Evolutionary conservation across 177 flowering plant species (phyloP), one percentile per base, ranked within the genome.

Genomic region (Tripterygium wilfordii): DNA sequence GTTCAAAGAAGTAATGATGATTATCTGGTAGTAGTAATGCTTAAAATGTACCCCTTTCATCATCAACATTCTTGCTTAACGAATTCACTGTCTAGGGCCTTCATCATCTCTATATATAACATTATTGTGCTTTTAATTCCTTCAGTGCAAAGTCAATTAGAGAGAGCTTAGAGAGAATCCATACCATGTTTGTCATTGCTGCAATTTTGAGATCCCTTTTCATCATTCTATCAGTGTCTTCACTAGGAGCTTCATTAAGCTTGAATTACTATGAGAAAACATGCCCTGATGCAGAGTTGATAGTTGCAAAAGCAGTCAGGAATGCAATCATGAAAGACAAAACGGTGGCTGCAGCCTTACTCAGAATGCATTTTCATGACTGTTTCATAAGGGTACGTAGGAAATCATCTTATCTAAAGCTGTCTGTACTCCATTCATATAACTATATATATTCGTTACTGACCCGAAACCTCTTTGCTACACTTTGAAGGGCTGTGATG

Each of bases 341-440:
- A 31, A 82, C 74, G 5, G 83, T 79, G 15, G 74, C 82, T 1
- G 77, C 88, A n/a, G 84, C 82, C 0, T 43, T 82, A 8, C 78
- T 82, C 29, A 53, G 88, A 32, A 78, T 82, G 84, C 88, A 82
- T 59, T 82, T 82, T 48, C 88, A 82, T 45, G 88, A 82, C 51
- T 82, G 88, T 22, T 82, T 82, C 55, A 57, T 82, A 15, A 69
- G 84, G 61, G 88, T 81, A 51, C 10, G 10, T 21, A 40, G 15
- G 21, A 16, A 6, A n/a, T n/a, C n/a, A n/a, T n/a, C n/a, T n/a
- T n/a, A n/a, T n/a, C n/a, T 30, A 5, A 48, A 20, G 4, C 10
- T 13, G 6, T 42, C 4, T 28, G 29, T 22, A 20, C 7, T 10
- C 9, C 10, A 8, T 16, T 8, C 0, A 12, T 12, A 23, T 12